phyloP scores from a whole-genome alignment of 164 flowering plant species.

The Amborella trichopoda region DNA sequence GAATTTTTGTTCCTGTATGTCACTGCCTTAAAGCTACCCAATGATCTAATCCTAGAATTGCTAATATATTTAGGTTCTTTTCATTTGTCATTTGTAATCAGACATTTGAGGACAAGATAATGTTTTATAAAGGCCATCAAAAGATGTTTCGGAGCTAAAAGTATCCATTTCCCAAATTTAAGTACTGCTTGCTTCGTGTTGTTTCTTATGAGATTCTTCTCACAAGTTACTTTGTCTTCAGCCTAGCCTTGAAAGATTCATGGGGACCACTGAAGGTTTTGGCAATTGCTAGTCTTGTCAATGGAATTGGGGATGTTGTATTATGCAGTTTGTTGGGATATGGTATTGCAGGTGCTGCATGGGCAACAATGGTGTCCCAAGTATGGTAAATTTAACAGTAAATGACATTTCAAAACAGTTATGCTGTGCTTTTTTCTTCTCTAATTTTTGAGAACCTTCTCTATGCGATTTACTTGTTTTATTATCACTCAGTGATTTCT shows the following conservation, averaged over 20 bases:
- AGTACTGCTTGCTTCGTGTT: too few relatives aligned
- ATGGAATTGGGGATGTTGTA: slow-evolving; percentile 66
- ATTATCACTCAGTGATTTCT: not conserved
- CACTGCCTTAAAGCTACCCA: too few relatives aligned
- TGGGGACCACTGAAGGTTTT: slow-evolving; percentile 97
- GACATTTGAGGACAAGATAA: too few relatives aligned
- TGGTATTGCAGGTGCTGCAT: slow-evolving; percentile 98
- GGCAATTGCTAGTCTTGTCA: slow-evolving; percentile 61
- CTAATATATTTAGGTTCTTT: too few relatives aligned
- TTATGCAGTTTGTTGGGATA: slow-evolving; percentile 64
- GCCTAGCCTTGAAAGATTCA: slow-evolving; percentile 97
- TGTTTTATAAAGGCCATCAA: too few relatives aligned
- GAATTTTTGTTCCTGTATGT: too few relatives aligned
- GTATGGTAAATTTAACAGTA: slow-evolving; percentile 21
- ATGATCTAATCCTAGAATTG: too few relatives aligned
- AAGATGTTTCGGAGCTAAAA: too few relatives aligned
- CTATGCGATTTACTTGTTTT: not conserved
- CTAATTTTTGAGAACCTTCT: not conserved
- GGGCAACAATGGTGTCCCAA: slow-evolving; percentile 98
- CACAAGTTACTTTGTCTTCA: slow-evolving; percentile 24
- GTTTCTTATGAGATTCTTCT: too few relatives aligned
- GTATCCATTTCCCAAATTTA: too few relatives aligned
- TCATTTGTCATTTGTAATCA: too few relatives aligned
- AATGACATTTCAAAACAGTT: not conserved
- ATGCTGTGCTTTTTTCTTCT: not conserved